phyloP scores from a whole-genome alignment of 352 stramenopile genomes.

The Hyaloperonospora brassicae region DNA sequence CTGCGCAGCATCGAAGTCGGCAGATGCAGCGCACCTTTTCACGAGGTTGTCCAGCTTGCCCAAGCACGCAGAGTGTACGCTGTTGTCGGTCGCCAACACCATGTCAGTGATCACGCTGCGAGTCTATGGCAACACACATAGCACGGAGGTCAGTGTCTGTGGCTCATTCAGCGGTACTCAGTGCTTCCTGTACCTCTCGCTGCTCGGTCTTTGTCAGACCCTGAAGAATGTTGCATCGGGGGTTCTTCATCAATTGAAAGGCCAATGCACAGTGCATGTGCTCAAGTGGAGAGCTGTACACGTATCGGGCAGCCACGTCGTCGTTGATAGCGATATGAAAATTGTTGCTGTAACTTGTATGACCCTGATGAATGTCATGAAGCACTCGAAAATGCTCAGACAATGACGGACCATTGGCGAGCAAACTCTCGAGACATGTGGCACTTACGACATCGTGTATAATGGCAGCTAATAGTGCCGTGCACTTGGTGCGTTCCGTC shows the following conservation, averaged over 20 bases:
- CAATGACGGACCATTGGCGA: background rate
- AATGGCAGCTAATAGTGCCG: conserved; percentile 65
- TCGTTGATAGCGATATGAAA: conserved; percentile 81
- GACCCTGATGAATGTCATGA: conserved; percentile 33
- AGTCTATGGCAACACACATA: conserved; percentile 20
- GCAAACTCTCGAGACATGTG: background rate
- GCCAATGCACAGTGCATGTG: conserved; percentile 82
- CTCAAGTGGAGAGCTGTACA: conserved; percentile 78
- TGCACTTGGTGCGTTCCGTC: conserved; percentile 54
- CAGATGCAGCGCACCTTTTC: conserved; percentile 25
- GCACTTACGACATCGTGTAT: conserved; percentile 70
- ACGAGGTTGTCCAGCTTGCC: conserved; percentile 71
- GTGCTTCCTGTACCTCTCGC: conserved; percentile 37
- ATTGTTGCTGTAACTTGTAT: conserved; percentile 84
- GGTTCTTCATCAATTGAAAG: conserved; percentile 67
- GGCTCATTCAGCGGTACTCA: background rate
- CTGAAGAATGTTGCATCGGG: conserved; percentile 64
- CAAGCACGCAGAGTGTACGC: conserved; percentile 70
- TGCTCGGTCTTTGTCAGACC: conserved; percentile 68
- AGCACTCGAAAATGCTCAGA: background rate
- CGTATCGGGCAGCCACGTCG: conserved; percentile 71
- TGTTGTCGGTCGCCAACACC: conserved; percentile 86
- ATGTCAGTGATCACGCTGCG: conserved; percentile 77
- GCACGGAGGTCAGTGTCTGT: conserved; percentile 3
- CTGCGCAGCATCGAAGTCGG: background rate